Conservation (phyloP, 371 early-diverging fungal species). For the Mortierella sp. region DNA sequence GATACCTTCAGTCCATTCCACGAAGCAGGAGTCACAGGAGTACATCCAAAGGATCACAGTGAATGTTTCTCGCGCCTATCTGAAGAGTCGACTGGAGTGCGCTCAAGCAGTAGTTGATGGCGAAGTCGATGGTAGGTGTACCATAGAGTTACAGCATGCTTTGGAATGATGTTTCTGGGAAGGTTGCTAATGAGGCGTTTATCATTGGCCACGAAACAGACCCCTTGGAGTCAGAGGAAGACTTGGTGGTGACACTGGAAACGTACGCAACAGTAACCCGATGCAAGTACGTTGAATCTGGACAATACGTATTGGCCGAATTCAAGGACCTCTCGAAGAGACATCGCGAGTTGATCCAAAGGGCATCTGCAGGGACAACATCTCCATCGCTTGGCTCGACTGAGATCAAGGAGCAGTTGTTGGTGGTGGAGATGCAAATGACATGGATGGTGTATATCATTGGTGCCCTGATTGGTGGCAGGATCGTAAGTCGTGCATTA, state of each 20-base stretch:
- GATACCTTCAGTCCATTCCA: slow-evolving; percentile 71
- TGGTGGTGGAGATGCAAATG: slow-evolving; percentile 60
- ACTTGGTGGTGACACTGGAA: slow-evolving; percentile 72
- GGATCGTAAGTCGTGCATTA: slow-evolving; percentile 68
- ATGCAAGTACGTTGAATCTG: slow-evolving; percentile 74
- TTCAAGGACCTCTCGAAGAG: slow-evolving; percentile 75
- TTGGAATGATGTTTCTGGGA: too few relatives aligned
- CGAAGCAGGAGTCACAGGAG: slow-evolving; percentile 57
- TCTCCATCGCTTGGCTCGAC: slow-evolving; percentile 62
- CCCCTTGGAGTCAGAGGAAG: slow-evolving; percentile 81
- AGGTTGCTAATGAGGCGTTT: too few relatives aligned
- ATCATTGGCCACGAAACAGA: slow-evolving; percentile 46
- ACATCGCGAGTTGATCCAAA: slow-evolving; percentile 65
- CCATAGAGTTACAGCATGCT: too few relatives aligned
- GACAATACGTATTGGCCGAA: slow-evolving; percentile 61
- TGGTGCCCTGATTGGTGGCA: slow-evolving; percentile 73
- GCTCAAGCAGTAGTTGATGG: slow-evolving; percentile 70
- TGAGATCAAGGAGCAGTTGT: slow-evolving; percentile 61
- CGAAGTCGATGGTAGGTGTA: slow-evolving; percentile 65
- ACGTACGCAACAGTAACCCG: slow-evolving; percentile 81
- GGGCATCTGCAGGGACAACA: slow-evolving; percentile 49
- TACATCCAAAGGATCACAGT: slow-evolving; percentile 33
- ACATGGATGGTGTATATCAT: slow-evolving; percentile 88
- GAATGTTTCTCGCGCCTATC: slow-evolving; percentile 62
- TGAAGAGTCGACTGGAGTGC: slow-evolving; percentile 67